Evolutionary conservation across 345 rosid species (phyloP), one percentile per base, ranked within the genome.

Genomic region (Boechera divaricarpa): DNA sequence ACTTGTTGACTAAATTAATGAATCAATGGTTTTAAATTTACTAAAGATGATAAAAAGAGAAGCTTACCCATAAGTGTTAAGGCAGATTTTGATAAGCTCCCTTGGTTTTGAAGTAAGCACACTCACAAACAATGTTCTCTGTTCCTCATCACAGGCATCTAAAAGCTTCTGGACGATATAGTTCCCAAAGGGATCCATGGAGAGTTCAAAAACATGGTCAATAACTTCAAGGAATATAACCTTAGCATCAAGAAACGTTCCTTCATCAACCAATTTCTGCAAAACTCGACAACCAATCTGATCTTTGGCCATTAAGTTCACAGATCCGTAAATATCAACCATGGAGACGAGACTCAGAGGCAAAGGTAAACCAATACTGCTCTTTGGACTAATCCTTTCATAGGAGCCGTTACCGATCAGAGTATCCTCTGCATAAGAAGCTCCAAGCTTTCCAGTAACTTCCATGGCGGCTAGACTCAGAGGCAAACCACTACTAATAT

Each of bases 141-240:
- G 89, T 54, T 86, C 87, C n/a, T 86, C 89, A 16, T 62, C 64
- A 68, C 86, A 77, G 16, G 71, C 82, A 3, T 85, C 83, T 18
- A 88, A 44, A 45, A 86, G 74, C 82, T 83, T 88, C 83, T 88
- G 90, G 44, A 86, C 72, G 3, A 88, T 75, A 76, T 88, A 86
- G 54, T 88, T 88, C n/a, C 88, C 92, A 80, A 86, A 88, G 0
- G 88, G 86, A 75, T 88, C 85, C 68, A 77, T 82, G 63, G 87
- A 81, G 28, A 88, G 83, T 28, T 86, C 92, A 59, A 39, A 63
- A 3, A 85, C 63, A 73, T 88, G 76, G 49, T 72, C 82, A 48
- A 83, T 65, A 21, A 83, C 35, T 66, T 83, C 88, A 42, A 31
- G 56, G 39, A 82, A 83, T 53, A 88, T 72, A 7, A 76, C 48